phyloP scores from a whole-genome alignment of 106 monocot genomes.

The Phalaenopsis equestris region DNA sequence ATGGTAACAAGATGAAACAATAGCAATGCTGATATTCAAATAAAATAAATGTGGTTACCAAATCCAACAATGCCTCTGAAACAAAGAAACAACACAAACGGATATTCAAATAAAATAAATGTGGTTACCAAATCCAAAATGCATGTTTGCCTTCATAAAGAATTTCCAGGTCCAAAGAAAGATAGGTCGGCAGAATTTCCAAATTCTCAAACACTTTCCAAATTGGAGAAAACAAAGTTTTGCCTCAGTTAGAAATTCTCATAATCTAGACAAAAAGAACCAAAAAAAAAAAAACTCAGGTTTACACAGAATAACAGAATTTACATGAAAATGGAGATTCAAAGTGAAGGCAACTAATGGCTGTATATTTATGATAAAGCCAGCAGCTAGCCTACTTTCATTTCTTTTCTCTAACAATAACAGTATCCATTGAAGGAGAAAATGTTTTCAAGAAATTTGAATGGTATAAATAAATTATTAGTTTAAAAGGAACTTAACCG shows the following conservation, averaged over 20 bases:
- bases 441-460: neutral
- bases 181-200: neutral
- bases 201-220: neutral
- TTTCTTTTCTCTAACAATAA: neutral
- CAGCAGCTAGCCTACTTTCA: neutral
- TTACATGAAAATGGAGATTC: neutral
- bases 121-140: neutral
- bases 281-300: neutral
- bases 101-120: neutral
- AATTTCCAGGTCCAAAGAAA: neutral
- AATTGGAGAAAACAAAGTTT: too few relatives aligned
- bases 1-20: too few relatives aligned
- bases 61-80: too few relatives aligned
- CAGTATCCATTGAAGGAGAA: neutral
- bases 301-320: neutral
- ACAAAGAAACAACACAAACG: neutral
- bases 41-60: neutral
- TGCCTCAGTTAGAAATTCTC: too few relatives aligned
- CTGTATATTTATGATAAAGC: neutral
- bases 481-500: neutral
- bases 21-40: neutral
- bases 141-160: neutral
- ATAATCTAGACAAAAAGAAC: too few relatives aligned
- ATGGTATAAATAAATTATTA: neutral
- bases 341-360: conserved; percentile 4